Conservation (phyloP, 148 eudicot species). For the Arctostaphylos glauca region DNA sequence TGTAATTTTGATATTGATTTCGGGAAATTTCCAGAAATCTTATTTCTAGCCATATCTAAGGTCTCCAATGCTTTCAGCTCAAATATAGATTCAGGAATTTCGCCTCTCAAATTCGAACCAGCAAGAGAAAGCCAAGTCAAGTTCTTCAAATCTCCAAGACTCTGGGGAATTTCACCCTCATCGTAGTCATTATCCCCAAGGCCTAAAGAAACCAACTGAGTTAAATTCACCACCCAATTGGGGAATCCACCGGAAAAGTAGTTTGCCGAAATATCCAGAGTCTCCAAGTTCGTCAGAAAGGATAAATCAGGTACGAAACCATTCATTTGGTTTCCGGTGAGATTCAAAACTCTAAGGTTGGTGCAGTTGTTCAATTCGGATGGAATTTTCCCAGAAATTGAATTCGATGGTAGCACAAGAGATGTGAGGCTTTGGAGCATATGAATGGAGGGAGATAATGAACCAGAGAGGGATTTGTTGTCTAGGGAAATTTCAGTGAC, state of each 20-base stretch:
- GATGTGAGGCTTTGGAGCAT: conserved; percentile 47
- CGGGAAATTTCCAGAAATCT: conserved; percentile 60
- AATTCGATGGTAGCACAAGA: conserved; percentile 46
- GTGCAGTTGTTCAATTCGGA: conserved; percentile 36
- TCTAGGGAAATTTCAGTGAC: conserved; percentile 55
- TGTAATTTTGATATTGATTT: conserved; percentile 43
- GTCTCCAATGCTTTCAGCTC: conserved; percentile 49
- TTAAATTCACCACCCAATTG: conserved; percentile 61
- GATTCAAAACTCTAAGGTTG: conserved; percentile 62
- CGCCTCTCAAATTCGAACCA: conserved; percentile 47
- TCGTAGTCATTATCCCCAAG: conserved; percentile 53
- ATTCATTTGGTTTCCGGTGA: conserved; percentile 57
- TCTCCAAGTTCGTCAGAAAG: conserved; percentile 42
- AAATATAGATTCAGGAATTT: conserved; percentile 74
- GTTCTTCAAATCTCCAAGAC: conserved; percentile 66
- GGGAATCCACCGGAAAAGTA: conserved; percentile 71
- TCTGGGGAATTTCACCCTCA: conserved; percentile 65
- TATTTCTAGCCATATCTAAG: conserved; percentile 63
- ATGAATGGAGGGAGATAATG: conserved; percentile 59
- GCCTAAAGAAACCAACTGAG: conserved; percentile 48
- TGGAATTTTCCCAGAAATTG: conserved; percentile 56
- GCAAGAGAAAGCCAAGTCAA: conserved; percentile 54
- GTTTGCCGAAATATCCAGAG: conserved; percentile 67
- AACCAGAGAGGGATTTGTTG: conserved; percentile 55
- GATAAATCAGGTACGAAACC: conserved; percentile 80